Evolutionary conservation across 768 basidiomycete genomes (phyloP).

Genomic region (Boletus subparvulus): DNA sequence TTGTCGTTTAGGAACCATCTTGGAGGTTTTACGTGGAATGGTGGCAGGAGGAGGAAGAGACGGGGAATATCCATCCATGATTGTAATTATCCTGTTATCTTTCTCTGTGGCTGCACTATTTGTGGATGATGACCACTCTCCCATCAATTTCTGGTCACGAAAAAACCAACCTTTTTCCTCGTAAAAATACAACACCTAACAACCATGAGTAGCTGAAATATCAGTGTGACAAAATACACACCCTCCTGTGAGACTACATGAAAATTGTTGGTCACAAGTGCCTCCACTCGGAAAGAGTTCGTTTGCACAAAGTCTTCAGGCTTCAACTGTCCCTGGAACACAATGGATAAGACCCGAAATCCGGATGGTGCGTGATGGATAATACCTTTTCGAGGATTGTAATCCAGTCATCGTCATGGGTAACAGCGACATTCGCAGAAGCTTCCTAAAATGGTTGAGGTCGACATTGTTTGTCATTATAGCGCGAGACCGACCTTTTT

Average conservation of each 20-base stretch:
- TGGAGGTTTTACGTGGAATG: neutral
- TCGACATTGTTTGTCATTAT: no score
- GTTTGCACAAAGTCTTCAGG: neutral
- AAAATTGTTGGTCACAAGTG: neutral
- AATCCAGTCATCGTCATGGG: conserved; percentile 10
- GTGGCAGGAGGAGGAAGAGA: neutral
- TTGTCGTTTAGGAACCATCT: conserved; percentile 23
- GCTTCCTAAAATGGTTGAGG: neutral
- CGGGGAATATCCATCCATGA: no score
- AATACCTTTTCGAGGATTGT: neutral
- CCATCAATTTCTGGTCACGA: neutral
- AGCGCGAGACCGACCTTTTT: neutral
- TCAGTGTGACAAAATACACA: neutral
- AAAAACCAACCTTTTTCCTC: neutral
- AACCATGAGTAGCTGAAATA: neutral
- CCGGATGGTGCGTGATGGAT: no score
- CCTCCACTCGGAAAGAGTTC: neutral
- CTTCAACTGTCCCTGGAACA: neutral
- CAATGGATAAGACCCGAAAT: neutral
- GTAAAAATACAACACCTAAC: conserved; percentile 3
- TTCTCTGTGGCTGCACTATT: no score
- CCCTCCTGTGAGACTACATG: neutral
- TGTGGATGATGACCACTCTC: neutral
- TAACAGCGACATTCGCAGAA: neutral
- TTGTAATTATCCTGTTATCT: no score